These are phyloP conservation scores for Neostapfia colusana DNA, from an alignment of 176 grass and related monocot species.

Conservation along the genomic window DNA sequence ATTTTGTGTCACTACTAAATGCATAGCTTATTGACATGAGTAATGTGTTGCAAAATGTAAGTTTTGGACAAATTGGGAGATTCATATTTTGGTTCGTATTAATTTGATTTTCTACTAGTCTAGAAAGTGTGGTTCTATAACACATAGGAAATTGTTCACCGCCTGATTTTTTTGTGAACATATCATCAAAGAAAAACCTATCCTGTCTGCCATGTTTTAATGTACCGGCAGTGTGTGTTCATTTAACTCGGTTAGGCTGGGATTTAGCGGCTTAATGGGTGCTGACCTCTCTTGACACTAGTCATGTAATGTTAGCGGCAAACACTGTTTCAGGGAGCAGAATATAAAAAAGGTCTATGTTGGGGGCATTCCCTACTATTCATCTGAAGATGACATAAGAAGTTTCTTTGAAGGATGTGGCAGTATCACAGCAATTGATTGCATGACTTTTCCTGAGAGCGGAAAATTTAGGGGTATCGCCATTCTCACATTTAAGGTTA, in stretches of 20 bases:
- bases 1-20: neutral
- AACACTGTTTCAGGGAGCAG: constrained; percentile 57
- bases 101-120: constrained; percentile 21
- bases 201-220: neutral
- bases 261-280: neutral
- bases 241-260: neutral
- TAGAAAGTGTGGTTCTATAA: neutral
- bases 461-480: constrained; percentile 91
- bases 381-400: constrained; percentile 88
- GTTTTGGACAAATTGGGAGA: neutral
- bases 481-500: constrained; percentile 95
- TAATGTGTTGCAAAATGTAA: neutral
- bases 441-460: constrained; percentile 85
- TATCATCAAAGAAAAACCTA: neutral
- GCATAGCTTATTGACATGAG: neutral
- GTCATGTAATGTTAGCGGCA: neutral
- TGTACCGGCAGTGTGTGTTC: neutral
- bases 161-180: neutral
- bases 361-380: constrained; percentile 96
- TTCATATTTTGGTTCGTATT: neutral
- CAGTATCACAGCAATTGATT: constrained; percentile 68
- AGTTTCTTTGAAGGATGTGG: constrained; percentile 89
- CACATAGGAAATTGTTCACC: neutral
- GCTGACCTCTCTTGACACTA: neutral
- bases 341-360: constrained; percentile 82